Evolutionary conservation across 2,329 filamentous ascomycete species (phyloP).

Genomic region (Xylariaceae sp.): DNA sequence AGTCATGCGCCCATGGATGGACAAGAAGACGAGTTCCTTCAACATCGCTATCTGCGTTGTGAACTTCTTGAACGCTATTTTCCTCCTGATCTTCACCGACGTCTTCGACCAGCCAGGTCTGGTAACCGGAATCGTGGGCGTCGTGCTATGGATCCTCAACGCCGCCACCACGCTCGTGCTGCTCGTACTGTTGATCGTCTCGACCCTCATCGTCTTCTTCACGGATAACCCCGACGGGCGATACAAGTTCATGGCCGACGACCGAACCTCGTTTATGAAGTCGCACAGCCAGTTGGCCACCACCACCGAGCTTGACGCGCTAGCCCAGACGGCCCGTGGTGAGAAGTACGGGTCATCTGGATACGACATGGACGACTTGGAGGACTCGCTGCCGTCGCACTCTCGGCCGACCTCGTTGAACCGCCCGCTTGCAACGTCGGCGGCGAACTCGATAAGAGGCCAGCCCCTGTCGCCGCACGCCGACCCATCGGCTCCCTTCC

Average conservation of each 20-base stretch:
- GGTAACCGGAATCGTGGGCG: constrained; percentile 80
- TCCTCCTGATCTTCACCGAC: constrained; percentile 79
- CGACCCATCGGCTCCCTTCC: constrained; percentile 34
- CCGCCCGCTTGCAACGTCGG: constrained; percentile 11
- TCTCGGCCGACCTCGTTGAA: constrained; percentile 2
- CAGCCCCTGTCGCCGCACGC: constrained; percentile 36
- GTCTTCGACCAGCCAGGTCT: constrained; percentile 78
- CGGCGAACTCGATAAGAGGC: constrained; percentile 15
- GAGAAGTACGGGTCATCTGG: constrained; percentile 60
- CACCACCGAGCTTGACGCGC: constrained; percentile 81
- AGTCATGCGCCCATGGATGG: constrained; percentile 91
- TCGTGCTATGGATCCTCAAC: constrained; percentile 83
- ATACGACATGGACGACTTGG: constrained; percentile 65
- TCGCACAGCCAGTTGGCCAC: constrained; percentile 71
- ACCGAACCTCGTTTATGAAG: constrained; percentile 96
- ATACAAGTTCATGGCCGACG: constrained; percentile 94
- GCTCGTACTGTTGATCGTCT: constrained; percentile 72
- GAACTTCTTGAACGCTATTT: constrained; percentile 87
- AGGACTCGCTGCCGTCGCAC: constrained; percentile 54
- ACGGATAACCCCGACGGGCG: constrained; percentile 91
- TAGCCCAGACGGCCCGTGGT: constrained; percentile 81
- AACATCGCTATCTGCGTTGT: constrained; percentile 86
- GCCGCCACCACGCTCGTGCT: constrained; percentile 76
- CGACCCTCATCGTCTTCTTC: constrained; percentile 66
- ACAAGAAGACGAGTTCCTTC: constrained; percentile 95